Base-by-base conservation (phyloP, 73 alveolate species). In the Paramecium octaurelia region DNA sequence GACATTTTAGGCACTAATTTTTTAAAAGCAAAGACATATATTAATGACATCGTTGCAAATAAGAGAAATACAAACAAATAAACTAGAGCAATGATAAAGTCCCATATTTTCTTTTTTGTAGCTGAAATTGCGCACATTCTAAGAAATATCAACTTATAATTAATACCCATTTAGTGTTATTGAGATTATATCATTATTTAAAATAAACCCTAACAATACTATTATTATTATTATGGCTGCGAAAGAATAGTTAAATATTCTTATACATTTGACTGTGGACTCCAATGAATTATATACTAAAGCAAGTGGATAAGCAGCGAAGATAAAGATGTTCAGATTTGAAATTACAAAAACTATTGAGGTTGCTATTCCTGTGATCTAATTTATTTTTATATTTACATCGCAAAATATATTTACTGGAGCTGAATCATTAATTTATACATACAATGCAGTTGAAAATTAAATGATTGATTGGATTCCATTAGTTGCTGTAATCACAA, bases 221-320 rank as follows among this genome's bases (percentile, higher is more conserved):
- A 31, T 6, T 14, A 36, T 29, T 12, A 76, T 21, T 20, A 36
- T 76, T 8, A 76, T 14, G 14, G 14, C 14, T 38, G 89, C 38
- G 35, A 76, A 6, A 7, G 46, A 7, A 8, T 24, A 24, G 10
- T 34, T 76, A 24, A 43, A 24, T 0, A 76, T 8, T 40, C 89
- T 35, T 3, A 76, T 9, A 18, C 38, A 24, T 76, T 76, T 76
- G 29, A 58, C 11, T 7, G 89, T 76, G 12, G 70, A 76, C 23
- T 76, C 89, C 27, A 76, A 76, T 6, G 89, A 8, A 36, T 76
- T 76, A 43, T 76, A 76, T 8, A 76, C 29, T 9, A 76, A 58
- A 18, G 70, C 89, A n/a, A 76, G 48, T 40, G 89, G 89, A 18
- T 76, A 76, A 7, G 71, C 89, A 20, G 89, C 89, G 42, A 76